Conservation (phyloP, 176 grass and related monocot genomes). For the Coix lacrymajobi region DNA sequence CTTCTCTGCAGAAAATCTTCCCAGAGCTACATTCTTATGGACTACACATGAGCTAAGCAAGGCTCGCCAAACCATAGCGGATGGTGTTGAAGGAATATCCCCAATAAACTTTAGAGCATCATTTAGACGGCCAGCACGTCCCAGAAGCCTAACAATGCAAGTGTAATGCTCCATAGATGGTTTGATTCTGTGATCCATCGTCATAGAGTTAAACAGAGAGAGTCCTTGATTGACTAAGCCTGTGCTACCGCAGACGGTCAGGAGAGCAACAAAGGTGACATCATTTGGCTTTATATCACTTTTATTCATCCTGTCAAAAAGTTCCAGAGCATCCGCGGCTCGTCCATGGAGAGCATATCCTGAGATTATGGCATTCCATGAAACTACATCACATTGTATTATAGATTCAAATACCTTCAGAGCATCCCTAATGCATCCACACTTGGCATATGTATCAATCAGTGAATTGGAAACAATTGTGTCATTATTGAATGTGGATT, state of each 20-base stretch:
- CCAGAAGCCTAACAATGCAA: conserved; percentile 50
- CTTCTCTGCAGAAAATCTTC: conserved; percentile 47
- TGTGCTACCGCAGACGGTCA: conserved; percentile 36
- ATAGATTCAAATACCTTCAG: conserved; percentile 36
- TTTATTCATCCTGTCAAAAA: conserved; percentile 37
- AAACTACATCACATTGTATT: conserved; percentile 28
- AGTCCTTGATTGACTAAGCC: conserved; percentile 35
- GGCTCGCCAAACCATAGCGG: conserved; percentile 48
- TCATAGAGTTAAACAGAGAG: conserved; percentile 43
- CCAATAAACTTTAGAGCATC: conserved; percentile 42
- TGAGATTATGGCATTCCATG: conserved; percentile 48
- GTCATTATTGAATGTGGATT: conserved; percentile 53
- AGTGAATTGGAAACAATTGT: conserved; percentile 63
- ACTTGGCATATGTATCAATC: conserved; percentile 79
- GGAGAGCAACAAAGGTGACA: conserved; percentile 41
- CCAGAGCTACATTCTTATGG: conserved; percentile 45
- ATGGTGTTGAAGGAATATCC: conserved; percentile 39
- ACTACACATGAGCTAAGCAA: conserved; percentile 49
- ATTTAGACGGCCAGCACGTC: conserved; percentile 31
- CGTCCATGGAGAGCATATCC: conserved; percentile 43
- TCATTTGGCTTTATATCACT: conserved; percentile 30
- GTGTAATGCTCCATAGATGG: conserved; percentile 55
- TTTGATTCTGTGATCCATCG: conserved; percentile 21
- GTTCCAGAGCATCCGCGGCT: conserved; percentile 14
- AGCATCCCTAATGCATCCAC: conserved; percentile 63